phyloP scores from a whole-genome alignment of 1,284 basidiomycete species.

The Cryptococcus sp. region DNA sequence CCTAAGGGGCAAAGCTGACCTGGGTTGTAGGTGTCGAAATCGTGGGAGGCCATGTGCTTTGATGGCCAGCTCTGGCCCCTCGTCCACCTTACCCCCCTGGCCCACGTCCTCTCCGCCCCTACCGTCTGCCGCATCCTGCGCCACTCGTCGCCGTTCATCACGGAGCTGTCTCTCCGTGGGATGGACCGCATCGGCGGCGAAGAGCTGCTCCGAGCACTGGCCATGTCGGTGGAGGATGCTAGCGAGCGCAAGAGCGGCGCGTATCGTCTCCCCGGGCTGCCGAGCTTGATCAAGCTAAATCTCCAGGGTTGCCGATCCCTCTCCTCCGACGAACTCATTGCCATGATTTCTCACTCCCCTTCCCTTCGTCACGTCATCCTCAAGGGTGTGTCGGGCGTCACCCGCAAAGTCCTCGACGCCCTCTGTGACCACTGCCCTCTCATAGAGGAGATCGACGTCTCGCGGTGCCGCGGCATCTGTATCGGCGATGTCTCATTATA shows the following conservation, averaged over 20 bases:
- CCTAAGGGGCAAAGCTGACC: neutral
- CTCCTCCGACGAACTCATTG: slow-evolving; percentile 63
- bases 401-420: slow-evolving; percentile 23
- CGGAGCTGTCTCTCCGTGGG: slow-evolving; percentile 63
- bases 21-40: slow-evolving; percentile 66
- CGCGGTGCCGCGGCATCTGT: slow-evolving; percentile 67
- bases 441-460: slow-evolving; percentile 66
- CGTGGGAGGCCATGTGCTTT: slow-evolving; percentile 72
- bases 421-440: neutral
- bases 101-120: slow-evolving; percentile 47
- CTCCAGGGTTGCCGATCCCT: slow-evolving; percentile 69
- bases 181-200: slow-evolving; percentile 58
- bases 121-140: slow-evolving; percentile 31
- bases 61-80: slow-evolving; percentile 83
- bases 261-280: slow-evolving; percentile 4
- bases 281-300: slow-evolving; percentile 56
- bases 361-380: slow-evolving; percentile 61
- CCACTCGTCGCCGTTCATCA: slow-evolving; percentile 63
- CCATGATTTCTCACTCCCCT: slow-evolving; percentile 67
- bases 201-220: slow-evolving; percentile 14
- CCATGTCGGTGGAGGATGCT: slow-evolving; percentile 1
- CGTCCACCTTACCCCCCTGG: slow-evolving; percentile 62
- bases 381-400: slow-evolving; percentile 64
- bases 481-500: slow-evolving; percentile 56
- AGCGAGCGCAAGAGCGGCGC: neutral